Base-by-base conservation (phyloP, 306 rosid species). In the Acacia crassicarpa region DNA sequence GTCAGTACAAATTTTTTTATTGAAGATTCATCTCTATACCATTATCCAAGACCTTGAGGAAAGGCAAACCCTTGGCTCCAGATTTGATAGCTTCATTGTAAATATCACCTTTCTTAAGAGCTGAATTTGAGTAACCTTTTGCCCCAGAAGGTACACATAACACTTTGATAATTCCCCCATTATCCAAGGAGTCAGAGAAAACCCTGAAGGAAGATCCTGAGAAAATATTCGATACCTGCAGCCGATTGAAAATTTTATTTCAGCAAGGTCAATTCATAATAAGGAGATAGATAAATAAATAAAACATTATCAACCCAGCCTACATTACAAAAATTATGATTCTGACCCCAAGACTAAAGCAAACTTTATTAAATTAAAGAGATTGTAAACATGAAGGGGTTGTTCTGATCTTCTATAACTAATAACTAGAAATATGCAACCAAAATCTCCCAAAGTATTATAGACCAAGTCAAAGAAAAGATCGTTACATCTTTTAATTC, bases 31-130 rank as follows among this genome's bases (percentile, higher is more conserved):
- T 61, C 35, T 35, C 22, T 74, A 82, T 87, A 95, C 99, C 99
- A 72, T 82, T 92, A 85, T 93, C 91, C 72, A 86, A 74, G 77
- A 95, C 91, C 91, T 93, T 95, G 83, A 95, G 89, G 85, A 92
- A 95, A 84, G 96, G 97, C 77, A 95, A 95, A 59, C 98, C 97
- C 87, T 89, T 93, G 4, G 98, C 97, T 79, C 99, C 99, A 78
- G 97, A 90, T 92, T 87, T 91, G 79, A 82, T 74, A 44, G 93
- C 96, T 85, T 92, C 96, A 56, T 74, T 86, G 79, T 87, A 95
- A 80, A 95, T 80, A 80, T 91, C 93, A 16, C 98, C 98, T 87
- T 95, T 92, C 81, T 93, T 93, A 81, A 95, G 96, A 78, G 96
- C 91, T 20, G 98, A 91, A 78, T 93, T 95, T 70, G 99, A 93